These are phyloP conservation scores for Mucuna pruriens DNA, from an alignment of 306 rosid genomes.

Conservation along the genomic window DNA sequence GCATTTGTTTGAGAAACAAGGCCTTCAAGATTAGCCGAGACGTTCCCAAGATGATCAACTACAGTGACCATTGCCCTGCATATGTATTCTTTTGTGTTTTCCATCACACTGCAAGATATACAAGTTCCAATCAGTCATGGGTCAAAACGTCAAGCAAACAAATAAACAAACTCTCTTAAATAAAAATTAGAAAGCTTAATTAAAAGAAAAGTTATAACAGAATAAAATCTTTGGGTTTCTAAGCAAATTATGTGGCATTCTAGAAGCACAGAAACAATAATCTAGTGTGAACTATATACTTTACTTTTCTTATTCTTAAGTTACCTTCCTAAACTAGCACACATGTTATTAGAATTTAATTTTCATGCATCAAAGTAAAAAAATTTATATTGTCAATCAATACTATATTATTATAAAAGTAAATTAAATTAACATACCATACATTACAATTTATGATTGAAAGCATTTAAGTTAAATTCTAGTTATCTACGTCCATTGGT, in stretches of 20 bases:
- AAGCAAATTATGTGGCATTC: conserved; percentile 9
- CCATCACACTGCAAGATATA: conserved; percentile 63
- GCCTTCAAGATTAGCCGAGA: conserved; percentile 65
- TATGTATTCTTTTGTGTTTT: conserved; percentile 75
- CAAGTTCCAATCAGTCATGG: conserved; percentile 32
- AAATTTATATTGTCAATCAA: no score
- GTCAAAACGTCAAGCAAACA: conserved; percentile 1
- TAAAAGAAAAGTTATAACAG: background rate
- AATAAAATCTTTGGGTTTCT: background rate
- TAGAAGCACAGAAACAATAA: background rate
- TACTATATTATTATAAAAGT: no score
- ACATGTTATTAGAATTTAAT: background rate
- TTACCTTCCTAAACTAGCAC: background rate
- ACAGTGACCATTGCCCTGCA: conserved; percentile 80
- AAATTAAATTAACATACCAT: no score
- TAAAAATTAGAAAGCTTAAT: background rate
- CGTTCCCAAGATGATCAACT: conserved; percentile 90
- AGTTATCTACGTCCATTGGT: background rate
- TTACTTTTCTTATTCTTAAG: conserved; percentile 7
- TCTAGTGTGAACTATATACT: background rate
- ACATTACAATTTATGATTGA: background rate
- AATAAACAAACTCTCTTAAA: background rate
- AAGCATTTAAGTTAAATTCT: background rate
- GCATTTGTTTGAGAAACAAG: conserved; percentile 63
- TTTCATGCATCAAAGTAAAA: no score